These are phyloP conservation scores for Fremontodendron californicum DNA, from an alignment of 345 rosid genomes.

Conservation along the genomic window DNA sequence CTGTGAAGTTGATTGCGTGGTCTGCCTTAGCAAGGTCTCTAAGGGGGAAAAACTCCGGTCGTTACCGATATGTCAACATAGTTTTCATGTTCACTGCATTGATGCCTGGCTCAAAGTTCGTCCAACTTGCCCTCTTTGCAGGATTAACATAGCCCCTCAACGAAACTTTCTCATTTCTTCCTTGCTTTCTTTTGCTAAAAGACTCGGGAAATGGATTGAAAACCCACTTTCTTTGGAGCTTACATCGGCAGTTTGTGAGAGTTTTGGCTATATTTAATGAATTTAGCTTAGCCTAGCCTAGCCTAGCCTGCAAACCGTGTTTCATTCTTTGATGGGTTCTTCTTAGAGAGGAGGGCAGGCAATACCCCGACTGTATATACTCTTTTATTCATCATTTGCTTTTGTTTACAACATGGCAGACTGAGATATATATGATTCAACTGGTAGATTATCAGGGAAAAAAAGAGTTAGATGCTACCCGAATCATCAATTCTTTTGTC, in stretches of 20 bases:
- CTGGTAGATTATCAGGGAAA: no score
- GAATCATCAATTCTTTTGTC: no score
- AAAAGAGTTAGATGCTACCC: no score
- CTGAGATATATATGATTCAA: not conserved
- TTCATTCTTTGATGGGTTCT: not conserved
- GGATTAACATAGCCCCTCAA: slow-evolving; percentile 7
- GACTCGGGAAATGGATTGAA: slow-evolving; percentile 19
- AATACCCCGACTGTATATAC: no score
- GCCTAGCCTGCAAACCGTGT: not conserved
- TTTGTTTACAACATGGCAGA: not conserved
- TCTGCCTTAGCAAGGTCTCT: slow-evolving; percentile 24
- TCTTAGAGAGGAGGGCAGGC: not conserved
- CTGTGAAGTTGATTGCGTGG: not conserved
- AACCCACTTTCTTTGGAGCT: slow-evolving; percentile 21
- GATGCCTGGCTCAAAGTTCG: slow-evolving; percentile 23
- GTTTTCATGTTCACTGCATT: slow-evolving; percentile 28
- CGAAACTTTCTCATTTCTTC: not conserved
- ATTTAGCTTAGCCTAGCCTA: not conserved
- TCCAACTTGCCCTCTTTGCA: slow-evolving; percentile 25
- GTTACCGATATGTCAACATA: slow-evolving; percentile 26
- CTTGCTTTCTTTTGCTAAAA: not conserved
- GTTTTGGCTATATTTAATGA: slow-evolving; percentile 3
- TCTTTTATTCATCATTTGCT: not conserved
- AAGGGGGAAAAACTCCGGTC: slow-evolving; percentile 1
- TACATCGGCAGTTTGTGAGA: slow-evolving; percentile 13